Percentiles rank a stretch among this genome's conserved stretches.
These are phyloP conservation scores for Ogataea glucozyma DNA, from an alignment of 805 yeast genomes.

Conservation along the genomic window DNA sequence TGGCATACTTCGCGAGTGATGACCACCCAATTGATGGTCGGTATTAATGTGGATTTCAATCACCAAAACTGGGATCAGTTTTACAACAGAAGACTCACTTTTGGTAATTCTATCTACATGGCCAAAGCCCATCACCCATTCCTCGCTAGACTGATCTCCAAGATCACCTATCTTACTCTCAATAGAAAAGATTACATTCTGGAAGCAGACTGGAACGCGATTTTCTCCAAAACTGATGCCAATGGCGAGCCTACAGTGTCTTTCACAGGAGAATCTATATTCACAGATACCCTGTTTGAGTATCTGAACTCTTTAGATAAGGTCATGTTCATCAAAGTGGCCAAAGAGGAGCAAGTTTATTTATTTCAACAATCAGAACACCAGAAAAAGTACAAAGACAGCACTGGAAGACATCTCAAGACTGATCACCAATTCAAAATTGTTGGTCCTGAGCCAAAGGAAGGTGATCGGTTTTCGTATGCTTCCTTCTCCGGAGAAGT, in stretches of 20 bases:
- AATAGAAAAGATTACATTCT: slow-evolving; percentile 7
- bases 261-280: slow-evolving; percentile 25
- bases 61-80: slow-evolving; percentile 21
- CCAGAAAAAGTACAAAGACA: slow-evolving; percentile 3
- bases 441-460: slow-evolving; percentile 18
- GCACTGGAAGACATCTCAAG: slow-evolving; percentile 3
- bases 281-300: slow-evolving; percentile 27
- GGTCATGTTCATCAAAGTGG: slow-evolving; percentile 8
- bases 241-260: slow-evolving; percentile 22
- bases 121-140: slow-evolving; percentile 29
- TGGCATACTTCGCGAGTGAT: slow-evolving; percentile 23
- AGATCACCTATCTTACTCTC: slow-evolving; percentile 20
- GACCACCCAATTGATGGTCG: slow-evolving; percentile 20
- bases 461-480: slow-evolving; percentile 17
- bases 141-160: slow-evolving; percentile 25
- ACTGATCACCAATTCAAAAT: slow-evolving; percentile 5
- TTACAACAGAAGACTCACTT: slow-evolving; percentile 23
- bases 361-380: slow-evolving; percentile 4
- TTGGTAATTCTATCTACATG: slow-evolving; percentile 20
- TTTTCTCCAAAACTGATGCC: slow-evolving; percentile 15
- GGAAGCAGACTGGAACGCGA: slow-evolving; percentile 17
- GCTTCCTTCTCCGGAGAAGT: slow-evolving; percentile 17
- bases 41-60: slow-evolving; percentile 25
- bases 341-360: slow-evolving; percentile 11
- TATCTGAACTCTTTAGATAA: slow-evolving; percentile 20